Evolutionary conservation across 768 basidiomycete genomes (phyloP).

Genomic region (Floccularia luteovirens): DNA sequence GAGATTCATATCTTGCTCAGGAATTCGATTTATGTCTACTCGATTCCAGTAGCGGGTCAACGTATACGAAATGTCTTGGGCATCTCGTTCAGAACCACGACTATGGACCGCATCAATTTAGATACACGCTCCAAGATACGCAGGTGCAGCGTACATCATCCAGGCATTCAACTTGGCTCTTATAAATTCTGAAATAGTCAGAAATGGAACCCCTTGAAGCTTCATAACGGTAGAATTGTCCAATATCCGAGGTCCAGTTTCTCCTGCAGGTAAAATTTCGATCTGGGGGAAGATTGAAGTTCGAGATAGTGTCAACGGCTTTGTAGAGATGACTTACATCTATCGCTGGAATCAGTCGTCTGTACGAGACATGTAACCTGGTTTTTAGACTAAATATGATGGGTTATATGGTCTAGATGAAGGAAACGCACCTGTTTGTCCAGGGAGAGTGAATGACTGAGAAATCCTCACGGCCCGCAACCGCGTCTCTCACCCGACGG

Average conservation of each 20-base stretch:
- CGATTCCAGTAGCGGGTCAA: slow-evolving; percentile 74
- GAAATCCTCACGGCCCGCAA: slow-evolving; percentile 56
- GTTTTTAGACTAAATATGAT: slow-evolving; percentile 4
- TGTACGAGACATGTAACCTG: slow-evolving; percentile 72
- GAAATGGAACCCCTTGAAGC: slow-evolving; percentile 67
- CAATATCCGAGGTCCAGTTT: slow-evolving; percentile 70
- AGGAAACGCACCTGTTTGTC: slow-evolving; percentile 65
- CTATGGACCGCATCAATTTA: slow-evolving; percentile 27
- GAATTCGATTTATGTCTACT: slow-evolving; percentile 81
- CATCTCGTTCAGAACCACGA: slow-evolving; percentile 64
- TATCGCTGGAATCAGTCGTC: slow-evolving; percentile 68
- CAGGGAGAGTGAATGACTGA: slow-evolving; percentile 71
- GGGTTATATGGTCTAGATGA: slow-evolving; percentile 6
- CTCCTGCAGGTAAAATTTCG: slow-evolving; percentile 77
- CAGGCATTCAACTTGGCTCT: slow-evolving; percentile 80
- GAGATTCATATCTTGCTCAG: slow-evolving; percentile 77
- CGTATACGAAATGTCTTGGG: slow-evolving; percentile 67
- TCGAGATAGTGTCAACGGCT: slow-evolving; percentile 3
- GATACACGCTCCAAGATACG: slow-evolving; percentile 9
- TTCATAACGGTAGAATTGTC: slow-evolving; percentile 61
- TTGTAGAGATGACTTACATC: slow-evolving; percentile 41
- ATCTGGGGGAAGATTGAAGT: slow-evolving; percentile 37
- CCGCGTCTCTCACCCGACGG: slow-evolving; percentile 71
- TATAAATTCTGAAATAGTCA: slow-evolving; percentile 81
- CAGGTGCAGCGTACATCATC: slow-evolving; percentile 53